Evolutionary conservation across 2,329 filamentous ascomycete genomes (phyloP).

Genomic region (Exophiala phaeomuriformis): DNA sequence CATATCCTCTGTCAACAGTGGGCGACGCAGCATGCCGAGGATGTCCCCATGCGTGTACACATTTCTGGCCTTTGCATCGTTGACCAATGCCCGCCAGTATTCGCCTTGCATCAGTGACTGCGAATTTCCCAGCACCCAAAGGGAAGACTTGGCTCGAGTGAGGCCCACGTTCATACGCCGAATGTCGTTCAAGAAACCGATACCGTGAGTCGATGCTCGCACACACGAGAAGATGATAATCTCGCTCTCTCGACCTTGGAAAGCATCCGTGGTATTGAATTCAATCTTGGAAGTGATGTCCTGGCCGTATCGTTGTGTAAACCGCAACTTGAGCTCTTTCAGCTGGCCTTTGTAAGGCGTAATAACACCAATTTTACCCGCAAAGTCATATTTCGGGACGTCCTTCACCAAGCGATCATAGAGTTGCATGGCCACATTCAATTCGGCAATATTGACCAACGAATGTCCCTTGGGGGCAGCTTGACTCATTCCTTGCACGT

Average conservation of each 20-base stretch:
- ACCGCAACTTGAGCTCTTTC: conserved; percentile 67
- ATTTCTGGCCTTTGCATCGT: conserved; percentile 67
- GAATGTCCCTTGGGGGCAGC: conserved; percentile 79
- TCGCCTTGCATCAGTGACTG: conserved; percentile 76
- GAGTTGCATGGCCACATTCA: conserved; percentile 77
- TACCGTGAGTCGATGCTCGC: conserved; percentile 81
- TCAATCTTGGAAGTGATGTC: conserved; percentile 72
- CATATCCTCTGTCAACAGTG: conserved; percentile 40
- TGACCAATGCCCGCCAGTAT: conserved; percentile 82
- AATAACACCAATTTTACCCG: conserved; percentile 87
- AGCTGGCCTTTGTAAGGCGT: conserved; percentile 96
- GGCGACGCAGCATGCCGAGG: conserved; percentile 46
- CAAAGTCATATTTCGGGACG: conserved; percentile 61
- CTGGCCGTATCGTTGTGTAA: conserved; percentile 65
- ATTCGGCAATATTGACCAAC: conserved; percentile 77
- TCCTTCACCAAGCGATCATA: conserved; percentile 73
- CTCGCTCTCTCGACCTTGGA: conserved; percentile 92
- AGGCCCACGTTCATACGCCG: conserved; percentile 98
- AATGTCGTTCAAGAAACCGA: conserved; percentile 97
- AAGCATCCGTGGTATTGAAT: conserved; percentile 98
- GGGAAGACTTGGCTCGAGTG: conserved; percentile 88
- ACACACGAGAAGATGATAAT: conserved; percentile 99
- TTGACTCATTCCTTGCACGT: conserved; percentile 81
- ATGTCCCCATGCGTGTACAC: conserved; percentile 68
- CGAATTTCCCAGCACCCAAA: conserved; percentile 95